These are phyloP conservation scores for Globisporangium takayamanum DNA, from an alignment of 352 stramenopile genomes.

Conservation along the genomic window DNA sequence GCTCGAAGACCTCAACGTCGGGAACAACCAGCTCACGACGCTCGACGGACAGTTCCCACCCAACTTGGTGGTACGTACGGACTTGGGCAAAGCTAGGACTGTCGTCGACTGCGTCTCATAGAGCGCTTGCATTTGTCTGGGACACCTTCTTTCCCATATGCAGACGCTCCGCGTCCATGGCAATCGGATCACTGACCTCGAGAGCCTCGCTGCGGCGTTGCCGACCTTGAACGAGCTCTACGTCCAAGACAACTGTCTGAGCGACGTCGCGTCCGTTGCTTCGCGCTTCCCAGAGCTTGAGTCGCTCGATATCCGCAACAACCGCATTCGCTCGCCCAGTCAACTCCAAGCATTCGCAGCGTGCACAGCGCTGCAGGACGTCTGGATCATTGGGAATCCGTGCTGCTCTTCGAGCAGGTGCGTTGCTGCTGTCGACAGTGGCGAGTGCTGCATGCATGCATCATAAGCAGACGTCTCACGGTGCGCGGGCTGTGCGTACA, in stretches of 20 bases:
- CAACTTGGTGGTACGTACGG: constrained; percentile 31
- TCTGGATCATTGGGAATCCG: constrained; percentile 67
- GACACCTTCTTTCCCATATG: not conserved
- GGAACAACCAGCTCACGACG: constrained; percentile 44
- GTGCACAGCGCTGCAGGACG: constrained; percentile 35
- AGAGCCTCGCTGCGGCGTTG: constrained; percentile 29
- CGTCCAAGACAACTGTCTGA: constrained; percentile 43
- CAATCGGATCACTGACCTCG: constrained; percentile 38
- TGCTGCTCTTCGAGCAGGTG: constrained; percentile 50
- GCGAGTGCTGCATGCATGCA: too few relatives aligned
- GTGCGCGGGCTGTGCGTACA: not conserved
- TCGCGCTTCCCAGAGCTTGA: constrained; percentile 44
- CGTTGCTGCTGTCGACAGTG: not conserved
- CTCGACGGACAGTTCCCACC: constrained; percentile 46
- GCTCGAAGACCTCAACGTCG: constrained; percentile 65
- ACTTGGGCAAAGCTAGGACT: not conserved
- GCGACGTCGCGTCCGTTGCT: constrained; percentile 23
- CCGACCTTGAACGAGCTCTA: constrained; percentile 63
- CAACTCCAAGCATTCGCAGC: constrained; percentile 17
- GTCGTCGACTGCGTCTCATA: not conserved
- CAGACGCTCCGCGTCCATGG: constrained; percentile 36
- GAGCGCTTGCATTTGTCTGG: too few relatives aligned
- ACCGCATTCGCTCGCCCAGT: constrained; percentile 24
- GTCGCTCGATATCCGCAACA: constrained; percentile 69
- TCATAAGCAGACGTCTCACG: too few relatives aligned